Evolutionary conservation across 1,284 basidiomycete species (phyloP).

Genomic region (Bondarzewia mesenterica): DNA sequence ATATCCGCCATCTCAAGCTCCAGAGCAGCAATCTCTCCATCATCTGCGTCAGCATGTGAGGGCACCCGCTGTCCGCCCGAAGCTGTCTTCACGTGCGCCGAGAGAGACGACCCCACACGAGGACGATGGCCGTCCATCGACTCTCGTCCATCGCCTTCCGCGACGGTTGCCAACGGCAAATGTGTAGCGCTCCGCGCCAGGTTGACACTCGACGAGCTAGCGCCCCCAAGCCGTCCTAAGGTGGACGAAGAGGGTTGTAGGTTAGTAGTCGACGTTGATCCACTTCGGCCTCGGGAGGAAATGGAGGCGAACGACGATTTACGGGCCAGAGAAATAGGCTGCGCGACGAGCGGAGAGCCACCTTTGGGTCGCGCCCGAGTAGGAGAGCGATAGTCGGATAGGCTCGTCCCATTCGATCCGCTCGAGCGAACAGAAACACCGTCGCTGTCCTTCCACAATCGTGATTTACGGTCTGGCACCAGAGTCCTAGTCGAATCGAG

Average conservation of each 20-base stretch:
- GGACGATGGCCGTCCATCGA: conserved; percentile 8
- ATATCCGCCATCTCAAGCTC: conserved; percentile 57
- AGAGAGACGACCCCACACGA: not conserved
- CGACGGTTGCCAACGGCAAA: conserved; percentile 40
- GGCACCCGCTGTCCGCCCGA: conserved; percentile 8
- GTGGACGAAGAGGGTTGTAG: conserved; percentile 13
- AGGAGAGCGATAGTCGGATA: conserved; percentile 29
- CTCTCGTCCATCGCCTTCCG: conserved; percentile 32
- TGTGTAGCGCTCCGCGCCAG: conserved; percentile 37
- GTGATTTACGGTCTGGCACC: conserved; percentile 13
- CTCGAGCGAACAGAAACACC: conserved; percentile 41
- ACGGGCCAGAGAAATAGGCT: conserved; percentile 24
- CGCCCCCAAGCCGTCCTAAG: conserved; percentile 22
- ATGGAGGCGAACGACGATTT: conserved; percentile 44
- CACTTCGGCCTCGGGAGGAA: conserved; percentile 30
- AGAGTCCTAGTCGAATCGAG: conserved; percentile 12
- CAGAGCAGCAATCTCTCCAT: conserved; percentile 25
- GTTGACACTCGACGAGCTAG: conserved; percentile 38
- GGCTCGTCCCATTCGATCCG: conserved; percentile 37
- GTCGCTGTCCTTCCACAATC: conserved; percentile 29
- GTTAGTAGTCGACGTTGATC: conserved; percentile 11
- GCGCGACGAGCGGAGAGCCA: conserved; percentile 17
- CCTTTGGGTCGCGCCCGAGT: conserved; percentile 24
- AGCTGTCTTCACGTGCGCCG: conserved; percentile 1
- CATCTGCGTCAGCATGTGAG: conserved; percentile 10